Base-by-base conservation (phyloP, 768 basidiomycete genomes). In the Mycena polygramma region DNA sequence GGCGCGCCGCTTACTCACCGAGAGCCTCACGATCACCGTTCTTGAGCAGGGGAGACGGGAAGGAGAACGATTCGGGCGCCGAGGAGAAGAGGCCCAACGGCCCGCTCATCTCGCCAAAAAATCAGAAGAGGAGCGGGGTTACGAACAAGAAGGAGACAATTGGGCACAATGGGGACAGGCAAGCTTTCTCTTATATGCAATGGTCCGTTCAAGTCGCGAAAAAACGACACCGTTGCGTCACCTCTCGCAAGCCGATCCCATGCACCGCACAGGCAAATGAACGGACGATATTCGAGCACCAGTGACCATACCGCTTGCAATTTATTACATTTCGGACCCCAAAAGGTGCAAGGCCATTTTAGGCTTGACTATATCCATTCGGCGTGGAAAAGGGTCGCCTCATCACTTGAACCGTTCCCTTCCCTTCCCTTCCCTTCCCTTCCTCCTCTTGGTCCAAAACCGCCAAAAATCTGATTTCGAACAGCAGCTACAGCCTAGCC, bases 201-300 rank as follows among this genome's bases (percentile, higher is more conserved):
- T 45, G n/a, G 17, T 57, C 57, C 58, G 51, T 11, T 66, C 10
- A 59, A 54, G 58, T 53, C 66, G 66, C 66, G 60, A 67, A 39
- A 66, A 57, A 20, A 41, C 64, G 55, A 22, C 45, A 49, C 30
- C 1, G 19, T 57, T 13, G 66, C 66, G 59, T 49, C 41, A 52
- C 24, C 20, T 39, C 7, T 36, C 30, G 57, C 48, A 39, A 43
- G 15, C 26, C 17, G 20, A 7, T 19, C 0, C 19, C 26, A 6
- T 19, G 54, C 53, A 7, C 53, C 53, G 8, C 15, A 36, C 13
- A 15, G 30, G 15, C 19, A 1, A 15, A 15, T 30, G 5, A 10
- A 24, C 15, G 15, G 20, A 22, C n/a, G 19, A 20, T 14, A 37
- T 10, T 39, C 36, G 4, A 20, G 8, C 54, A 41, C 41, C 10